Base-by-base conservation (phyloP, 2,329 filamentous ascomycete species). In the Westerdykella ornata region DNA sequence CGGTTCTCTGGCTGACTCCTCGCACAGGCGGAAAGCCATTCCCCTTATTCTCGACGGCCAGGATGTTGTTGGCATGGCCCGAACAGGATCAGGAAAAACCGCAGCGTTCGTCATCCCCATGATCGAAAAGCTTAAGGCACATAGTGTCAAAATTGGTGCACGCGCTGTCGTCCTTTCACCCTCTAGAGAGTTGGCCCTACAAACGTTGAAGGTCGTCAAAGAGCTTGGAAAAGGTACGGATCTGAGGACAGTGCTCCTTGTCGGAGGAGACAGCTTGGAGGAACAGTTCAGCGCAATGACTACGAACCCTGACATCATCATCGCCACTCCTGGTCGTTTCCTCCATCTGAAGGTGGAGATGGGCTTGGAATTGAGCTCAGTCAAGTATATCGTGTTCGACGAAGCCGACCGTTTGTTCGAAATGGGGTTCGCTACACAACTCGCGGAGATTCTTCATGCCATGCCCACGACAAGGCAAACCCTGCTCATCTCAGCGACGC, bases 21-120 rank as follows among this genome's bases (percentile, higher is more conserved):
- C 0, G 96, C 96, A 66, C 89, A 96, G 70, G 13, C 81, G 92
- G 53, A 97, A 97, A 68, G 87, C 92, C 2, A 95, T 98, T 36
- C 94, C 92, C 3, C 73, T 97, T 41, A 81, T 98, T 41, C 74
- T 97, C 54, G 85, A 94, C 47, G 80, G 84, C 40, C 86, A 88
- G 68, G 92, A 98, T 75, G 86, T 97, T n/a, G 90, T 98, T 17
- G 94, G 89, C 52, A 98, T 98, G 92, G 92, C 92, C 6, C 78
- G 94, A 52, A 98, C 94, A n/a, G 92, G 92, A 63, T 97, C 89
- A 15, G 92, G 92, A 71, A 98, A 98, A 73, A 98, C 94, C 1
- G 92, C 89, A 1, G 92, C 92, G 16, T 98, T 98, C 66, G 88
- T 97, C 18, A 94, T 98, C 50, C 92, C 92, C 33, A 95, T 98